Conservation (phyloP, 257 asterid genomes). For the Ballota nigra region DNA sequence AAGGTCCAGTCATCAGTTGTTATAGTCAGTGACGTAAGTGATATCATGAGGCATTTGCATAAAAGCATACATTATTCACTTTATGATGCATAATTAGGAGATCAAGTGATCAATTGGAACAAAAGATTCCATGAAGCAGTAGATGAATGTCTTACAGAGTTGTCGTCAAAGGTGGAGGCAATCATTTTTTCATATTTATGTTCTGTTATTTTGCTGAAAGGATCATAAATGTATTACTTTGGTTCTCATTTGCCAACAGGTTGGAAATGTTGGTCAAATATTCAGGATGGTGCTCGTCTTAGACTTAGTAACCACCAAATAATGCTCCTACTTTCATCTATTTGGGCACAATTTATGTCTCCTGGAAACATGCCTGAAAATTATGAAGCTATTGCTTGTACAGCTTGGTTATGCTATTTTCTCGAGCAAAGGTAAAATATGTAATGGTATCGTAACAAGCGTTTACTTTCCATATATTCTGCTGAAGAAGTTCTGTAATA, state of each 20-base stretch:
- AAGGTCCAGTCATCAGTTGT: constrained; percentile 71
- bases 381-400: constrained; percentile 92
- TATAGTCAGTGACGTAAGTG: constrained; percentile 80
- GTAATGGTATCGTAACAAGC: too few species aligned
- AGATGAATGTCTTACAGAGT: constrained; percentile 80
- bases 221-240: background rate
- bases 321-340: constrained; percentile 69
- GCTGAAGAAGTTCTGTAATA: too few species aligned
- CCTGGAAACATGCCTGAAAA: constrained; percentile 86
- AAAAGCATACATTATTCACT: constrained; percentile 82
- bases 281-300: constrained; percentile 71
- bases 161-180: constrained; percentile 65
- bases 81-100: constrained; percentile 73
- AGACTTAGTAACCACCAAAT: constrained; percentile 95
- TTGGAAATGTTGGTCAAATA: constrained; percentile 84
- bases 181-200: background rate
- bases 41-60: constrained; percentile 89
- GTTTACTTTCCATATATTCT: too few species aligned
- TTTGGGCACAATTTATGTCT: constrained; percentile 80
- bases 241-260: constrained; percentile 42
- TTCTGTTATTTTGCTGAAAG: background rate
- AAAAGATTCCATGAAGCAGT: constrained; percentile 68
- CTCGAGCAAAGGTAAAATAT: constrained; percentile 78
- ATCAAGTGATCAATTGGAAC: constrained; percentile 73
- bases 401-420: constrained; percentile 80